Evolutionary conservation across 2,329 filamentous ascomycete genomes (phyloP).

Genomic region (Sporothrix phasma): DNA sequence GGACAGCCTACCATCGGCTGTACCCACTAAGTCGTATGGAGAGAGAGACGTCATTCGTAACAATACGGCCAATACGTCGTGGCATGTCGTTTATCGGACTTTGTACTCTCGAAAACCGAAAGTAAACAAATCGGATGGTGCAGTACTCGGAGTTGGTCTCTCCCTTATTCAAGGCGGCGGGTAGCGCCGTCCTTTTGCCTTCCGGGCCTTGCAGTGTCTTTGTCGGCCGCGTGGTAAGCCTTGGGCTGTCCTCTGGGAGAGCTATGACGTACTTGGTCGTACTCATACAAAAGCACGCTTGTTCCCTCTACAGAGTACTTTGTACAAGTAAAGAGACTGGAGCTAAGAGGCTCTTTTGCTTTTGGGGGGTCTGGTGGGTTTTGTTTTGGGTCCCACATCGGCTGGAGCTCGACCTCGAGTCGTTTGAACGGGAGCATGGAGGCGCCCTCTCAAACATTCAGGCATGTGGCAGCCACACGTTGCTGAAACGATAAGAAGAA

Average conservation of each 20-base stretch:
- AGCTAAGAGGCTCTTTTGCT: not conserved
- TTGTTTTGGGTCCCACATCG: not conserved
- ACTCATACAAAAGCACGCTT: not conserved
- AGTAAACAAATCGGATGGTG: not conserved
- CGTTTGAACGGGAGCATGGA: not conserved
- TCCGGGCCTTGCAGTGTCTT: not conserved
- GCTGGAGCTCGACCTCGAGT: not conserved
- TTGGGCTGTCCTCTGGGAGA: too few relatives aligned
- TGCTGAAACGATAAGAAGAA: not conserved
- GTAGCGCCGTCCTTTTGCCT: conserved; percentile 2
- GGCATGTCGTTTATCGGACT: not conserved
- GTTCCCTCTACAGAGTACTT: too few relatives aligned
- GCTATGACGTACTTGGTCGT: too few relatives aligned
- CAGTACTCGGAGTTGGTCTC: not conserved
- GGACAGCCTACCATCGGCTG: not conserved
- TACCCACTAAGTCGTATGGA: not conserved
- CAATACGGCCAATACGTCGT: not conserved
- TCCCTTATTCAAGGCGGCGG: not conserved
- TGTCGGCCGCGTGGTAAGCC: not conserved
- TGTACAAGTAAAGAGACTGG: not conserved
- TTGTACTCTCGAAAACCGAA: not conserved
- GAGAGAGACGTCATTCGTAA: not conserved
- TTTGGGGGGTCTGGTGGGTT: not conserved
- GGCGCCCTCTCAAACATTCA: not conserved
- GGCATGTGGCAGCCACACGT: not conserved